These are phyloP conservation scores for Piromyces sp. DNA, from an alignment of 192 early-diverging fungal species.

Conservation along the genomic window DNA sequence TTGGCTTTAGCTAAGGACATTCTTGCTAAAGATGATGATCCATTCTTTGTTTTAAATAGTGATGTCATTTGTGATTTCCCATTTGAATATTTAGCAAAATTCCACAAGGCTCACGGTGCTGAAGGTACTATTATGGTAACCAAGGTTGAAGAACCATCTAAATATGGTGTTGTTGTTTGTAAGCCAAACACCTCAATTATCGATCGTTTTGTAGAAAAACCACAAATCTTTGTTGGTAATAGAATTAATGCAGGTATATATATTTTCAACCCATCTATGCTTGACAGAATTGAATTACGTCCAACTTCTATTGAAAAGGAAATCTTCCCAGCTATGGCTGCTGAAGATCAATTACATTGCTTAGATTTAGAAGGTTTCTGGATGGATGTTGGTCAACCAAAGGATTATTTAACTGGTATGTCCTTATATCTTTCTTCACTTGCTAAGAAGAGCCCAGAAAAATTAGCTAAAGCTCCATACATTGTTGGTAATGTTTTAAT, in stretches of 20 bases:
- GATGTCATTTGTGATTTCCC: slow-evolving; percentile 99
- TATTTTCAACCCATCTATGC: slow-evolving; percentile 80
- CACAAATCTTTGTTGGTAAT: slow-evolving; percentile 82
- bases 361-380: slow-evolving; percentile 93
- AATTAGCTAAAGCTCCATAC: slow-evolving; percentile 40
- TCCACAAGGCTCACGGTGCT: slow-evolving; percentile 76
- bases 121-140: slow-evolving; percentile 96
- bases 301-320: slow-evolving; percentile 98
- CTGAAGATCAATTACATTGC: slow-evolving; percentile 70
- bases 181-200: slow-evolving; percentile 54
- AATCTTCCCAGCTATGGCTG: slow-evolving; percentile 84
- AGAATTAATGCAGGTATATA: slow-evolving; percentile 95
- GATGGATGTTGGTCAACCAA: slow-evolving; percentile 99
- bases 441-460: slow-evolving; percentile 53
- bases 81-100: slow-evolving; percentile 70
- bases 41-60: slow-evolving; percentile 97
- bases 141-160: slow-evolving; percentile 92
- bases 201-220: slow-evolving; percentile 96
- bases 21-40: slow-evolving; percentile 58
- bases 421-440: slow-evolving; percentile 79
- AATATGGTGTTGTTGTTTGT: slow-evolving; percentile 95
- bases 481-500: slow-evolving; percentile 77
- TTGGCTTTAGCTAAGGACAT: slow-evolving; percentile 85
- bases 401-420: slow-evolving; percentile 90
- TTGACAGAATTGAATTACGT: slow-evolving; percentile 77